Evolutionary conservation across 352 stramenopile genomes (phyloP).

Genomic region (Pythium pyrilobum): DNA sequence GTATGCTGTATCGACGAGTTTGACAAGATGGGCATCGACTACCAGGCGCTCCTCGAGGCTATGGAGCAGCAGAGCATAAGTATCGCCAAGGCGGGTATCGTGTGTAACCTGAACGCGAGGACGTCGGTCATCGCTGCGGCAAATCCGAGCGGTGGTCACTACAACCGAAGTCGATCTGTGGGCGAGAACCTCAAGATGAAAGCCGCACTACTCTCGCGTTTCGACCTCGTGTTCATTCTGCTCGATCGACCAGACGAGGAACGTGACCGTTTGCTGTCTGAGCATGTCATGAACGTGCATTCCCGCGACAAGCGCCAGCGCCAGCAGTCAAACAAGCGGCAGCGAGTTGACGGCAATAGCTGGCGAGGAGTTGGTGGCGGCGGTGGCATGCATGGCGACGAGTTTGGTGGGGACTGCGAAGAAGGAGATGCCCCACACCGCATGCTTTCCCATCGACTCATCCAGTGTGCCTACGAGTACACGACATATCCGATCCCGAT

Average conservation of each 20-base stretch:
- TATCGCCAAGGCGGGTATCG: constrained; percentile 72
- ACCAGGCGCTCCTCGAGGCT: constrained; percentile 88
- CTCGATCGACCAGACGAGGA: constrained; percentile 87
- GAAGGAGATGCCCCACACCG: constrained; percentile 9
- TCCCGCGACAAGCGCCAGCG: constrained; percentile 7
- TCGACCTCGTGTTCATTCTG: constrained; percentile 95
- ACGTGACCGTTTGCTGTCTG: constrained; percentile 87
- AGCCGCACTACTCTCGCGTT: constrained; percentile 89
- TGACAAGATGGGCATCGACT: constrained; percentile 91
- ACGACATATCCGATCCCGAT: constrained; percentile 27
- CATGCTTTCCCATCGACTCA: constrained; percentile 25
- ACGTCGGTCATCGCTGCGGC: constrained; percentile 93
- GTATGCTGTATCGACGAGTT: constrained; percentile 97
- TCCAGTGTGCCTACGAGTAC: constrained; percentile 21
- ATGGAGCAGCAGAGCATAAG: constrained; percentile 98
- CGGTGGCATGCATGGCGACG: neutral
- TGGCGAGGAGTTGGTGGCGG: neutral
- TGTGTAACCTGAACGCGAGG: constrained; percentile 88
- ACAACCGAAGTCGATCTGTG: constrained; percentile 91
- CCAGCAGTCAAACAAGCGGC: constrained; percentile 8
- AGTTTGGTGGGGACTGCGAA: neutral
- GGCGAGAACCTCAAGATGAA: constrained; percentile 94
- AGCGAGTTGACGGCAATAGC: constrained; percentile 1
- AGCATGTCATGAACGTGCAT: constrained; percentile 92
- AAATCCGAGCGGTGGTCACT: constrained; percentile 93